Evolutionary conservation across 2,329 filamentous ascomycete genomes (phyloP), one percentile per base, ranked within the genome.

Genomic region (Colletotrichum noveboracense): DNA sequence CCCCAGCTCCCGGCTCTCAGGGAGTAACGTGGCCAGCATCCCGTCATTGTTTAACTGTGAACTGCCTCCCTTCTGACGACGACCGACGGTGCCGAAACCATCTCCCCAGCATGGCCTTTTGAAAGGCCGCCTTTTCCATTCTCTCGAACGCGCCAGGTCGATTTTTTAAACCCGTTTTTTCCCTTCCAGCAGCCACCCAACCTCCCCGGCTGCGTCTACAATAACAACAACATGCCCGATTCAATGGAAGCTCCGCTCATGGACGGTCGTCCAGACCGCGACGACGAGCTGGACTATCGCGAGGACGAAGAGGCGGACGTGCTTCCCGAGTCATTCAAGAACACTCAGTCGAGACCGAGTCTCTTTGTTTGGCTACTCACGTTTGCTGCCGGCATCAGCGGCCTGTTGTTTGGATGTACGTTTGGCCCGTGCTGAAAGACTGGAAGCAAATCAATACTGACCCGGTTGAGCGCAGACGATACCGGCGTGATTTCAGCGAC

Each of bases 401-500:
- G 93, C 8, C 85, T 94, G 1, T 81, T 94, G 1, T 94, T 94
- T 85, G 93, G 93, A 80, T 94, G 92, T 92, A 82, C 79, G 91
- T 85, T 66, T 62, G 56, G 71, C 71, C 28, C 28, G 52, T 58
- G 32, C 32, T n/a, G 38, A 28, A 12, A 28, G 38, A 38, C 34
- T 21, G 30, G 7, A 16, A 38, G 36, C 21, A 52, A 24, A 58
- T 9, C 26, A 26, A 32, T 64, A 48, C 75, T 76, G 70, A 76
- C 34, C 58, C 12, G 28, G 18, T 58, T 61, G 68, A 48, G 10
- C 12, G 43, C 74, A 93, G 91, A 93, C 80, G 92, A 93, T 80
- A 93, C 92, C 0, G 92, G 93, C 64, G 93, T 94, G 18, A 93
- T 94, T 71, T 94, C 92, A 36, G 91, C 92, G 4, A 93, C 92